Base-by-base conservation (phyloP, 2,329 filamentous ascomycete species). In the Fusarium falciforme region DNA sequence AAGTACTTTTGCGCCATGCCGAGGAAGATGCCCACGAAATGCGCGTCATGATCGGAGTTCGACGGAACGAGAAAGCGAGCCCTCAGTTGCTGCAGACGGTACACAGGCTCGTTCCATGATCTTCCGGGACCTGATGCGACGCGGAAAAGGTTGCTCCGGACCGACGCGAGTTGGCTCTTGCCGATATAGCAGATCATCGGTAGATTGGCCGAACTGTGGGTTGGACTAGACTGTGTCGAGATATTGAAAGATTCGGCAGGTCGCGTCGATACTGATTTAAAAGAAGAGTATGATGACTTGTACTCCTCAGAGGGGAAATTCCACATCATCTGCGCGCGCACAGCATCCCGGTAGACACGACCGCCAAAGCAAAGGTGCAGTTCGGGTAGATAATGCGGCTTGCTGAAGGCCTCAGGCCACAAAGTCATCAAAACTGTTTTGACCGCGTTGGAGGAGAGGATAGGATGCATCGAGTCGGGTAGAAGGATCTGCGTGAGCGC, bases 1-100 rank as follows among this genome's bases (percentile, higher is more conserved):
- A 88, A 88, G 55, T 87, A 84, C 10, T 84, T 83, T 74, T 91
- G 89, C 9, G 89, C 89, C 86, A 91, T 88, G 55, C 87, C 86
- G 14, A 91, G 74, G 66, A 90, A 86, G 49, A 86, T 83, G 22
- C 85, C 88, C 6, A 88, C 81, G 38, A 90, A 82, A 66, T 88
- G 86, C 1, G 86, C 82, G 74, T 91, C 89, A 57, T 88, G 85
- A 58, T 90, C 85, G 2, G 79, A 69, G 58, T 90, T 84, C 4
- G 80, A 77, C 0, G 89, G 89, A 5, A 86, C 66, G 5, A 90
- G 80, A 55, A 81, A 80, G 75, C 85, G 88, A 6, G 85, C 83
- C 2, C 88, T 84, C 16, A 88, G 77, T 36, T 80, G 77, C 64
- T 89, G 86, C 11, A 91, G 80, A 6, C 84, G 82, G 52, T 81